phyloP scores from a whole-genome alignment of 441 rosid genomes.

The Hypseocharis bilobata region DNA sequence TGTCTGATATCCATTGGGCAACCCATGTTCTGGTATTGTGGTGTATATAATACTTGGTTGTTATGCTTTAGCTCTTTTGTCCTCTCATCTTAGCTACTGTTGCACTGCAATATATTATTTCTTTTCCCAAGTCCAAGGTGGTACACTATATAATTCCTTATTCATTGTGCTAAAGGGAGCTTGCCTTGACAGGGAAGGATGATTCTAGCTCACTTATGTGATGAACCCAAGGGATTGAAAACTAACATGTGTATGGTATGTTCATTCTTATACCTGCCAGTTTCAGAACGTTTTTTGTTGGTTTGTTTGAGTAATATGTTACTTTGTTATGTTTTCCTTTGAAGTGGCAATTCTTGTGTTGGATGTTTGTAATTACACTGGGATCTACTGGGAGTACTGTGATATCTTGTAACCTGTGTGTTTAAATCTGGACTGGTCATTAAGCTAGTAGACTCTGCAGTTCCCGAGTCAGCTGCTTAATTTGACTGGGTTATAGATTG shows the following conservation, averaged over 20 bases:
- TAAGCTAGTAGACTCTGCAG: too few species aligned
- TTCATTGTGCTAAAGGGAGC: slow-evolving; percentile 19
- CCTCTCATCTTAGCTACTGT: not conserved
- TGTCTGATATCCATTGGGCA: not conserved
- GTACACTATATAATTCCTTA: not conserved
- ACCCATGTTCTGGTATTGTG: not conserved
- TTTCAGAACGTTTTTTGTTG: not conserved
- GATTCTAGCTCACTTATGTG: slow-evolving; percentile 94
- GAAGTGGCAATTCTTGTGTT: not conserved
- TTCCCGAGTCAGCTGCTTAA: too few species aligned
- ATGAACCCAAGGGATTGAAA: slow-evolving; percentile 93
- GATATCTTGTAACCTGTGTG: too few species aligned
- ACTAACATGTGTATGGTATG: slow-evolving; percentile 95
- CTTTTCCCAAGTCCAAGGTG: not conserved
- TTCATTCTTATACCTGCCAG: not conserved
- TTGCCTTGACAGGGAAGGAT: slow-evolving; percentile 73
- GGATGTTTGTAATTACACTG: not conserved
- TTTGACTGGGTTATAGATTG: too few species aligned
- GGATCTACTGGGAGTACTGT: not conserved
- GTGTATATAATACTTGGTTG: not conserved
- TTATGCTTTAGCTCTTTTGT: not conserved
- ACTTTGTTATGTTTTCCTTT: not conserved
- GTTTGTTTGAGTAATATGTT: not conserved
- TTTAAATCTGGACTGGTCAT: too few species aligned
- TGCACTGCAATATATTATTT: not conserved